phyloP scores from a whole-genome alignment of 768 basidiomycete genomes.

The Termitomyces sp. region DNA sequence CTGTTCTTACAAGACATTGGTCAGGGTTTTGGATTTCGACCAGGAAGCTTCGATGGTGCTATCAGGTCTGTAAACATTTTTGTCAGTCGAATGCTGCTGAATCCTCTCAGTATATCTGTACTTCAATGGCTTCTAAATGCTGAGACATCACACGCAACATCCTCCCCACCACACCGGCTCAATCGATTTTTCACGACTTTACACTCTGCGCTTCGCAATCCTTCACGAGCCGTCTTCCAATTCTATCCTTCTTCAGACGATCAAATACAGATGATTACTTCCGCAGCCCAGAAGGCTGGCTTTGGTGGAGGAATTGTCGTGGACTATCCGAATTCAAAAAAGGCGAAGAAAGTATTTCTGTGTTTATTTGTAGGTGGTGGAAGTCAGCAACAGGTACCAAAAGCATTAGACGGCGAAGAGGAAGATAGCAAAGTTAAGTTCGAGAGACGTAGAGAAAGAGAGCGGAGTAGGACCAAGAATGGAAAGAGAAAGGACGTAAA shows the following conservation, averaged over 20 bases:
- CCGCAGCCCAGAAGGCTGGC: constrained; percentile 88
- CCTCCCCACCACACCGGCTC: constrained; percentile 83
- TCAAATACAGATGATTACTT: constrained; percentile 93
- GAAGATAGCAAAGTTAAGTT: constrained; percentile 60
- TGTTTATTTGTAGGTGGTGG: constrained; percentile 89
- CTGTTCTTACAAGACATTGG: constrained; percentile 97
- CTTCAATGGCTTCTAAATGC: constrained; percentile 98
- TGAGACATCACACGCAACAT: constrained; percentile 85
- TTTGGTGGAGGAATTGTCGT: constrained; percentile 97
- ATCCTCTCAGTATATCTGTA: constrained; percentile 79
- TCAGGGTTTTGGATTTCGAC: constrained; percentile 95
- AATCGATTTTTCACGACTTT: constrained; percentile 91
- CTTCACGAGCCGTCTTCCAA: constrained; percentile 83
- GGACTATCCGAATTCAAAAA: constrained; percentile 96
- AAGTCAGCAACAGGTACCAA: constrained; percentile 63
- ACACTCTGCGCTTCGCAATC: constrained; percentile 81
- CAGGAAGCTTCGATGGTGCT: constrained; percentile 96
- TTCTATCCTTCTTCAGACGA: constrained; percentile 98
- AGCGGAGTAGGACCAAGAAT: constrained; percentile 48
- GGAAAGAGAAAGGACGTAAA: constrained; percentile 73
- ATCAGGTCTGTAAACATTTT: constrained; percentile 62
- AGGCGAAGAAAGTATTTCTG: constrained; percentile 91
- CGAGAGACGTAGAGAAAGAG: constrained; percentile 74
- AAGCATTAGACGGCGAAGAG: constrained; percentile 70
- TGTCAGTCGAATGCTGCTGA: background rate